phyloP scores from a whole-genome alignment of 2,329 filamentous ascomycete species.

The Fusarium anguioides region DNA sequence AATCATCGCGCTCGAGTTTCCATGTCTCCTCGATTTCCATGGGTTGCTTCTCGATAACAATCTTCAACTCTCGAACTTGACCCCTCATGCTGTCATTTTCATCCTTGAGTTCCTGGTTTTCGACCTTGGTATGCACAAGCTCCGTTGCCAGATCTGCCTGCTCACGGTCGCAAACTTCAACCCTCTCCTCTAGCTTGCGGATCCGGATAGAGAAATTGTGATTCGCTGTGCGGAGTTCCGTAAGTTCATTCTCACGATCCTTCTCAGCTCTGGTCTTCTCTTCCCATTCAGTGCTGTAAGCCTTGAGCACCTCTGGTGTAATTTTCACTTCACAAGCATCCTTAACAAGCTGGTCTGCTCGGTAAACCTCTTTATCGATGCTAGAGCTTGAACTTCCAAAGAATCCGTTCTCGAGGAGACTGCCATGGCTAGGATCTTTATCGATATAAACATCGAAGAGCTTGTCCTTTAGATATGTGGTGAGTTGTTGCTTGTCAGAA shows the following conservation, averaged over 20 bases:
- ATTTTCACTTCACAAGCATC: constrained; percentile 92
- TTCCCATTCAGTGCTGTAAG: constrained; percentile 90
- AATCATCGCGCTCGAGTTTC: constrained; percentile 85
- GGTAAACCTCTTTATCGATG: constrained; percentile 94
- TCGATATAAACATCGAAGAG: constrained; percentile 98
- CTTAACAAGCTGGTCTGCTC: constrained; percentile 90
- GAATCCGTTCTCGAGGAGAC: constrained; percentile 94
- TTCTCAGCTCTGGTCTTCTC: constrained; percentile 86
- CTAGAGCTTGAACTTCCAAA: constrained; percentile 92
- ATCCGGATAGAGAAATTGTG: constrained; percentile 77
- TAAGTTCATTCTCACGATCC: constrained; percentile 84
- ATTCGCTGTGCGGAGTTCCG: constrained; percentile 75
- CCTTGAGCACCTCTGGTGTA: constrained; percentile 81
- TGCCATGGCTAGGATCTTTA: constrained; percentile 89
- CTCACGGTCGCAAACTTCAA: constrained; percentile 88
- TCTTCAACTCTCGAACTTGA: constrained; percentile 85
- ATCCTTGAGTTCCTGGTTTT: constrained; percentile 90
- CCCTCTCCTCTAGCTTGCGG: constrained; percentile 86
- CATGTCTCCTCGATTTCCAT: constrained; percentile 86
- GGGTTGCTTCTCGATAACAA: constrained; percentile 89
- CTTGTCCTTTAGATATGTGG: constrained; percentile 90
- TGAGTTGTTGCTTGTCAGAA: constrained; percentile 91
- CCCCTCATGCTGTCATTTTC: constrained; percentile 88
- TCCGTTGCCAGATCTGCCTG: constrained; percentile 92
- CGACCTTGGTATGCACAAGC: constrained; percentile 89